Percentiles rank a stretch among this genome's conserved stretches.
These are phyloP conservation scores for Nigrospora osmanthi DNA, from an alignment of 2,329 filamentous ascomycete species.

Conservation along the genomic window DNA sequence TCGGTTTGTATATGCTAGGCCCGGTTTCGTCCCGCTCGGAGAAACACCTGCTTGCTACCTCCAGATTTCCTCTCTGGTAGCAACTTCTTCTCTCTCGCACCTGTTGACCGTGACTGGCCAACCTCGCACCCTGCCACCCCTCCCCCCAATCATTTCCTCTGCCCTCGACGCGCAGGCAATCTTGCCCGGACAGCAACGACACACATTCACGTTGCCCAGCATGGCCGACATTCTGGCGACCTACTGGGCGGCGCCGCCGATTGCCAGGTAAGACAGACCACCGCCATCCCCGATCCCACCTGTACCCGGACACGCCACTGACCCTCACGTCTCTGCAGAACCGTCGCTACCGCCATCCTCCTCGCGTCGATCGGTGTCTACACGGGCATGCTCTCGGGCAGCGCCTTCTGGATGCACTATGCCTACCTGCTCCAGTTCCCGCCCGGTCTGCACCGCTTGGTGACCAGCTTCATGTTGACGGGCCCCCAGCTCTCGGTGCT, in stretches of 20 bases:
- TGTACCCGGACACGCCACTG: background rate
- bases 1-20: no score
- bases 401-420: slow-evolving; percentile 46
- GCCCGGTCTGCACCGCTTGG: slow-evolving; percentile 34
- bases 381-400: slow-evolving; percentile 42
- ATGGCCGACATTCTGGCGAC: slow-evolving; percentile 32
- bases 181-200: no score
- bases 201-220: slow-evolving; percentile 1
- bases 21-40: no score
- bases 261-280: slow-evolving; percentile 30
- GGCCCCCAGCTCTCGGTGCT: slow-evolving; percentile 42
- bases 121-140: no score
- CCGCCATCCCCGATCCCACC: background rate
- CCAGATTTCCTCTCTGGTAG: no score
- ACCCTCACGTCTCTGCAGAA: slow-evolving; percentile 36
- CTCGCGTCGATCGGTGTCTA: slow-evolving; percentile 54
- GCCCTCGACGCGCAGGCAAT: no score
- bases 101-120: no score
- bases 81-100: no score
- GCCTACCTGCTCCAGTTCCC: slow-evolving; percentile 46
- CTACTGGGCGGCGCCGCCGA: slow-evolving; percentile 32
- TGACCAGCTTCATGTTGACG: slow-evolving; percentile 34
- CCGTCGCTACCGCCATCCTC: slow-evolving; percentile 57
- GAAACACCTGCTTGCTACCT: no score
- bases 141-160: no score